These are phyloP conservation scores for Paramecium tetraurelia DNA, from an alignment of 73 alveolate species.

Conservation along the genomic window DNA sequence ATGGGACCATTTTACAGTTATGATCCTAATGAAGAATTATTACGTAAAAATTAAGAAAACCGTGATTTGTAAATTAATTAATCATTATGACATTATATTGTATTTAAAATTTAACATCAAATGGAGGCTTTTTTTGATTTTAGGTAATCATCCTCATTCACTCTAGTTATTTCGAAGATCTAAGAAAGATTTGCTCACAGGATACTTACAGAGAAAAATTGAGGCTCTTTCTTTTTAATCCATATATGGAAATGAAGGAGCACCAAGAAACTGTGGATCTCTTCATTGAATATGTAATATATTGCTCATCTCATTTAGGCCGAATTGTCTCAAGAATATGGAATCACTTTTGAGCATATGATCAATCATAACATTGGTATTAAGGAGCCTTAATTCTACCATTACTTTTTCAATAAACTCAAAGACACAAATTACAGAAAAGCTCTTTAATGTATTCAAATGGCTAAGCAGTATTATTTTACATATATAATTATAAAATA, in stretches of 20 bases:
- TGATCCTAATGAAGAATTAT: constrained; percentile 28
- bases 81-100: background rate
- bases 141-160: background rate
- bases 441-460: background rate
- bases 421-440: background rate
- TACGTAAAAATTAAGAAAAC: background rate
- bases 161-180: background rate
- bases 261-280: background rate
- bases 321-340: background rate
- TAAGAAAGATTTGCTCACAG: background rate
- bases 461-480: background rate
- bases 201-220: background rate
- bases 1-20: constrained; percentile 60
- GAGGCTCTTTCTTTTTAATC: background rate
- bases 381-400: background rate
- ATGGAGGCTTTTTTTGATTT: constrained; percentile 13
- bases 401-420: background rate
- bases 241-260: background rate
- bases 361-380: background rate
- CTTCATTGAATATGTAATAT: background rate
- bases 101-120: background rate
- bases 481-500: background rate
- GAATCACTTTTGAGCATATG: background rate
- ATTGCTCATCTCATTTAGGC: background rate
- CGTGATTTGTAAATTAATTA: background rate